phyloP scores from a whole-genome alignment of 305 asterid genomes.

The Lippia alba region DNA sequence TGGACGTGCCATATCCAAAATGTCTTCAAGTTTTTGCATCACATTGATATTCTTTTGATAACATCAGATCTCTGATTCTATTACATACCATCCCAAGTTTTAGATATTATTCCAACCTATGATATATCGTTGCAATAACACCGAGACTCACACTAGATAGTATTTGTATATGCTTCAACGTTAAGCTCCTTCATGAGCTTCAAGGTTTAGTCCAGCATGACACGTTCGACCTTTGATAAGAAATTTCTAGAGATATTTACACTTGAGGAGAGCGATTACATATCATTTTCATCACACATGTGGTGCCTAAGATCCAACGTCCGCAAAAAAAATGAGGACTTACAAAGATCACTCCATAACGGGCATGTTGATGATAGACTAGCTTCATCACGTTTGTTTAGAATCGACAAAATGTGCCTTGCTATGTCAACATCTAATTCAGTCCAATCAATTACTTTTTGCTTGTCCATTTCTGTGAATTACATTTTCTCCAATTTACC shows the following conservation, averaged over 20 bases:
- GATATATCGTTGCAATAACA: constrained; percentile 84
- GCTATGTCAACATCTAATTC: constrained; percentile 81
- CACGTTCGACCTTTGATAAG: constrained; percentile 85
- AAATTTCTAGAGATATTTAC: constrained; percentile 73
- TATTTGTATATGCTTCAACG: constrained; percentile 74
- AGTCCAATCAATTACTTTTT: constrained; percentile 76
- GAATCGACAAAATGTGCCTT: constrained; percentile 68
- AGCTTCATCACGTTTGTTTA: constrained; percentile 89
- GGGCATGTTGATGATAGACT: constrained; percentile 87
- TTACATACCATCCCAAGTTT: constrained; percentile 91
- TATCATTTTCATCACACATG: constrained; percentile 61
- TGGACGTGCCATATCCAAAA: constrained; percentile 79
- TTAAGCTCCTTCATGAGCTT: constrained; percentile 75
- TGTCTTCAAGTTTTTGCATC: constrained; percentile 68
- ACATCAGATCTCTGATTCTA: constrained; percentile 84
- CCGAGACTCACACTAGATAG: constrained; percentile 80
- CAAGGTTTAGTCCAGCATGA: constrained; percentile 71
- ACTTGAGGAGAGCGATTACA: constrained; percentile 74
- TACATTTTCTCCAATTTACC: too few species aligned
- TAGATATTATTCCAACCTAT: constrained; percentile 78
- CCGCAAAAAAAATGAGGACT: constrained; percentile 81
- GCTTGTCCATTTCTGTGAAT: constrained; percentile 45
- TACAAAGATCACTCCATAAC: constrained; percentile 74
- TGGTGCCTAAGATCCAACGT: constrained; percentile 76
- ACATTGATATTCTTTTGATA: constrained; percentile 70